Percentiles rank a stretch among this genome's conserved stretches.
phyloP scores from a whole-genome alignment of 2,329 filamentous ascomycete species.

The Apiospora rasikravindrae region DNA sequence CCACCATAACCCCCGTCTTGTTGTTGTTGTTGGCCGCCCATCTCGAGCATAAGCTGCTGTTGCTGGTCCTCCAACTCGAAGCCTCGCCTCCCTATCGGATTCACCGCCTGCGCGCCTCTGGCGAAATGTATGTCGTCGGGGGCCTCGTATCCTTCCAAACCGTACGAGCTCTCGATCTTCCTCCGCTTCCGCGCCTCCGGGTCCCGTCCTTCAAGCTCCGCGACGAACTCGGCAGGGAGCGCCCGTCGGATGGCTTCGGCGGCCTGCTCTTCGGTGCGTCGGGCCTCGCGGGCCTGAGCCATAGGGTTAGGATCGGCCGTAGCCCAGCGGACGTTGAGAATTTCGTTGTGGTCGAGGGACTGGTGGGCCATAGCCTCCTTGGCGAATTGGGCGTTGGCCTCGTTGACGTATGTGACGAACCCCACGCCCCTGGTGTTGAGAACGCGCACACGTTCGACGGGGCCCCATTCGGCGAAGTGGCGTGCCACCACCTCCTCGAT shows the following conservation, averaged over 20 bases:
- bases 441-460: conserved; percentile 85
- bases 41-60: conserved; percentile 61
- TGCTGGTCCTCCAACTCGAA: conserved; percentile 66
- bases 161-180: conserved; percentile 88
- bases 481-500: conserved; percentile 95
- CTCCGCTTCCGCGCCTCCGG: conserved; percentile 85
- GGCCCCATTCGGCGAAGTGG: conserved; percentile 97
- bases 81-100: conserved; percentile 61
- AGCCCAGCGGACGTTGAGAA: conserved; percentile 96
- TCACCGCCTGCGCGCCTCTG: conserved; percentile 71
- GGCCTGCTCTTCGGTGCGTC: conserved; percentile 91
- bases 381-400: conserved; percentile 87
- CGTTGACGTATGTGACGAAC: conserved; percentile 93
- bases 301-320: conserved; percentile 95
- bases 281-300: conserved; percentile 89
- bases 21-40: conserved; percentile 55
- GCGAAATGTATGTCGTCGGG: conserved; percentile 95
- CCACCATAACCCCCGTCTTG: conserved; percentile 48
- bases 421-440: conserved; percentile 88
- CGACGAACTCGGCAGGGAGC: conserved; percentile 86
- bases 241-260: conserved; percentile 91
- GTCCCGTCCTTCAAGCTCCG: conserved; percentile 91
- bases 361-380: conserved; percentile 98
- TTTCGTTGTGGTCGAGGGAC: conserved; percentile 86
- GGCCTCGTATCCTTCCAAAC: conserved; percentile 88